Base-by-base conservation (phyloP, 2,329 filamentous ascomycete species). In the Hirsutella thompsonii region DNA sequence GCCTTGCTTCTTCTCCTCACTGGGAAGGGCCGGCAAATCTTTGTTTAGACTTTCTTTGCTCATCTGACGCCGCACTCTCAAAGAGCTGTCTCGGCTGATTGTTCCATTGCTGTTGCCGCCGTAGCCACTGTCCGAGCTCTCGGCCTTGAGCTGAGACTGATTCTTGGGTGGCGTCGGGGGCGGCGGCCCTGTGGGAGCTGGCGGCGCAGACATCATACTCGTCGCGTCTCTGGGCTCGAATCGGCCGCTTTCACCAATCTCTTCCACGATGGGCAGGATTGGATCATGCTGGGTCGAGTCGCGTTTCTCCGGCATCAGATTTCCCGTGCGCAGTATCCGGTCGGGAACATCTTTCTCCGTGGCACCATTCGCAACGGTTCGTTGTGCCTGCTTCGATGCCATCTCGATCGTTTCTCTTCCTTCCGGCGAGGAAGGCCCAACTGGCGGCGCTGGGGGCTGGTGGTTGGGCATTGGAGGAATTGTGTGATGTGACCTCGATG, bases 211-310 rank as follows among this genome's bases (percentile, higher is more conserved):
- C 42, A 60, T 54, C 44, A 67, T 70, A 26, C 56, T 44, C 1
- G 67, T 66, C 20, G 65, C 61, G 10, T 36, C 55, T 46, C 51
- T 51, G 36, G 50, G 57, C 37, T 72, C 74, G 43, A 65, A 63
- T 19, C 68, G 69, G 52, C 74, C 76, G 41, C 71, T 80, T 59
- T 95, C 90, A 5, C 79, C 83, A n/a, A 79, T 82, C 61, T 96
- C 90, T 50, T 94, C 85, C 6, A 96, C 88, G 9, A 95, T 81
- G 0, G 90, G 90, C 2, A 96, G 64, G 1, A 63, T 72, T 54
- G 56, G 57, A 53, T 58, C 78, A 57, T 51, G 81, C 68, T 69
- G 53, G 66, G 72, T 19, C 64, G 73, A 61, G 68, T 83, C 55
- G 64, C 72, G 48, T 68, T 69, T 43, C 65, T 76, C 57, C 2